phyloP scores from a whole-genome alignment of 345 rosid genomes.

The Streptanthus diversifolius region DNA sequence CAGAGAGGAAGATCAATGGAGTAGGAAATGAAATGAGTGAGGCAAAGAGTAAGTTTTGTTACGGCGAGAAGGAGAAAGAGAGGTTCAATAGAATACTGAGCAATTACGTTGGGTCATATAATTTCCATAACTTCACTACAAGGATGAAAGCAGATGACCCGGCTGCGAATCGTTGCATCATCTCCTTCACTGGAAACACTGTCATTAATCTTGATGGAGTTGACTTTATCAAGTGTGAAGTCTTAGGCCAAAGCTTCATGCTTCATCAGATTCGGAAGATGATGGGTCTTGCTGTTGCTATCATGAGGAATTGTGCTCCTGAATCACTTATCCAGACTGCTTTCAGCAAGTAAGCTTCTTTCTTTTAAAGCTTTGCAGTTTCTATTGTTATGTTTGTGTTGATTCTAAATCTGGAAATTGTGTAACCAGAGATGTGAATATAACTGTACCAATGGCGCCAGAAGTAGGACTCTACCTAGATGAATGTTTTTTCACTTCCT shows the following conservation, averaged over 20 bases:
- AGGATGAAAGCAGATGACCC: slow-evolving; percentile 85
- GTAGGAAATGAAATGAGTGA: slow-evolving; percentile 10
- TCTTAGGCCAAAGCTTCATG: slow-evolving; percentile 95
- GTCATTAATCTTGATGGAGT: slow-evolving; percentile 61
- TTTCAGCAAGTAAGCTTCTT: slow-evolving; percentile 55
- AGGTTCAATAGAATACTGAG: slow-evolving; percentile 71
- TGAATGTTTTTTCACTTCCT: slow-evolving; percentile 76
- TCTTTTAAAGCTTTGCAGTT: not conserved
- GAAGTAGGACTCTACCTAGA: slow-evolving; percentile 89
- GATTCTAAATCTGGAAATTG: not conserved
- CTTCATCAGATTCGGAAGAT: slow-evolving; percentile 96
- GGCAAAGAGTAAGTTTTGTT: slow-evolving; percentile 40
- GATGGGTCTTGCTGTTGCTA: slow-evolving; percentile 91
- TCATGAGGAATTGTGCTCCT: slow-evolving; percentile 71
- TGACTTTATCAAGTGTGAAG: slow-evolving; percentile 86
- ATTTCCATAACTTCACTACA: slow-evolving; percentile 92
- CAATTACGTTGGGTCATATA: slow-evolving; percentile 74
- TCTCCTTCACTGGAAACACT: slow-evolving; percentile 62
- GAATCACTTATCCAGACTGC: slow-evolving; percentile 66
- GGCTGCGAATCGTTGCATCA: slow-evolving; percentile 58
- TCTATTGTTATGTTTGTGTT: not conserved
- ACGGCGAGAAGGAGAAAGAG: slow-evolving; percentile 62
- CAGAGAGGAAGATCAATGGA: slow-evolving; percentile 11
- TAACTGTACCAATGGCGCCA: slow-evolving; percentile 87
- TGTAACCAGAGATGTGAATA: slow-evolving; percentile 52